Base-by-base conservation (phyloP, 345 rosid species). In the Barbarea vulgaris region DNA sequence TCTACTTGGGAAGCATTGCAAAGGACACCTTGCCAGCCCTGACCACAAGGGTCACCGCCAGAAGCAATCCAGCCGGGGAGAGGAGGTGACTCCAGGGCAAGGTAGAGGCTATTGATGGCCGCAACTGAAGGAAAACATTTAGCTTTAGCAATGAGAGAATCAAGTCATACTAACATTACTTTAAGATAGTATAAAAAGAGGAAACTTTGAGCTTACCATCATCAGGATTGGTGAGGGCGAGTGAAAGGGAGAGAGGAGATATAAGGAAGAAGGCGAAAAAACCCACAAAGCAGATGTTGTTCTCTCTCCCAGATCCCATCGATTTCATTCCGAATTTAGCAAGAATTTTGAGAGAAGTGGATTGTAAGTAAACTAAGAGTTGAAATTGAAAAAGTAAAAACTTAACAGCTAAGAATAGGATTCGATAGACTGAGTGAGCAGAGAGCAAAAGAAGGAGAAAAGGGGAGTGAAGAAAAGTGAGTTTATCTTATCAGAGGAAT, bases 21-120 rank as follows among this genome's bases (percentile, higher is more conserved):
- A 25, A 54, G 34, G 31, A 54, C 59, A 27, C 59, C 59, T 54
- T 54, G 59, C 59, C 59, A 54, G 59, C 59, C 31, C 36, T 54
- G 19, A 5, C 59, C 59, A 54, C 36, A 54, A 27, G 34, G 59
- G 34, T 54, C 59, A 54, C 59, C 59, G 4, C 59, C 59, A 54
- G 19, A 54, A 27, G 59, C 59, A 54, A 27, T 28, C 59, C 59
- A 54, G 2, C 59, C 36, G 19, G 59, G 59, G 18, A 54, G 34
- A 54, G 30, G 59, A 28, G 34, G 59, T 8, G 59, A 54, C 59
- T 28, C 59, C 59, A 54, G 10, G 9, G 59, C 19, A 27, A 54
- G 59, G 36, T 27, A 54, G 12, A 54, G 59, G 36, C 34, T 54
- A 17, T 54, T 54, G n/a, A 54, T 54, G 5, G 59, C 33, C 19